Percentiles rank a stretch among this genome's conserved stretches.
phyloP scores from a whole-genome alignment of 345 rosid species.

The Brassica rapa region DNA sequence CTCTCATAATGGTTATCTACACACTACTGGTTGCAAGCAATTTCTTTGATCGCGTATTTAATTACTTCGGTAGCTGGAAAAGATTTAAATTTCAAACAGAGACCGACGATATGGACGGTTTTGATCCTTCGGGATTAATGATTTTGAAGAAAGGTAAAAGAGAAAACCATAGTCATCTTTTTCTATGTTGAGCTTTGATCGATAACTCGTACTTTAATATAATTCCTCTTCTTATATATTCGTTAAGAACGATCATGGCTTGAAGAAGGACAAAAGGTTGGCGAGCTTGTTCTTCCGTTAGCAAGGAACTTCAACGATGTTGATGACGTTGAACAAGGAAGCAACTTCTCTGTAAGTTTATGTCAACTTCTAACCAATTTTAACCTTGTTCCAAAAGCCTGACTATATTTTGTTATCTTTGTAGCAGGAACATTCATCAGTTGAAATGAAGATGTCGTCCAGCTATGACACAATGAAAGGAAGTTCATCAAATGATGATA shows the following conservation, averaged over 20 bases:
- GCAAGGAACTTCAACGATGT: conserved; percentile 77
- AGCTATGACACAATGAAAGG: conserved; percentile 45
- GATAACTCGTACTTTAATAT: neutral
- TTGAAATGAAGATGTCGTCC: conserved; percentile 67
- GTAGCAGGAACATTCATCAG: conserved; percentile 58
- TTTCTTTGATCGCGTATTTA: conserved; percentile 79
- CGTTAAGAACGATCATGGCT: conserved; percentile 79
- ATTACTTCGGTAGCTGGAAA: conserved; percentile 91
- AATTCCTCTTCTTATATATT: neutral
- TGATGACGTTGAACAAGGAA: conserved; percentile 72
- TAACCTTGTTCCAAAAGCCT: conserved; percentile 1
- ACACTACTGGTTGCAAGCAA: conserved; percentile 90
- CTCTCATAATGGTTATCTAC: conserved; percentile 95
- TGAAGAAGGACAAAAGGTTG: conserved; percentile 80
- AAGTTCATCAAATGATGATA: conserved; percentile 58
- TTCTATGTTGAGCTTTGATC: neutral
- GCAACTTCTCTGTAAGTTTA: conserved; percentile 50
- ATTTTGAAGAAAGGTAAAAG: conserved; percentile 80
- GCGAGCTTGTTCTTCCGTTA: conserved; percentile 89
- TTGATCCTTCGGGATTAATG: conserved; percentile 90
- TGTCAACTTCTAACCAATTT: neutral
- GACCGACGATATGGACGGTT: conserved; percentile 87
- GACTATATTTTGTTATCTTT: neutral
- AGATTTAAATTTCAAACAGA: conserved; percentile 80
- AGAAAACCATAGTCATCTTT: neutral